Evolutionary conservation across 495 filamentous ascomycete genomes (phyloP), one percentile per base, ranked within the genome.

Genomic region (Parathielavia hyrcaniae): DNA sequence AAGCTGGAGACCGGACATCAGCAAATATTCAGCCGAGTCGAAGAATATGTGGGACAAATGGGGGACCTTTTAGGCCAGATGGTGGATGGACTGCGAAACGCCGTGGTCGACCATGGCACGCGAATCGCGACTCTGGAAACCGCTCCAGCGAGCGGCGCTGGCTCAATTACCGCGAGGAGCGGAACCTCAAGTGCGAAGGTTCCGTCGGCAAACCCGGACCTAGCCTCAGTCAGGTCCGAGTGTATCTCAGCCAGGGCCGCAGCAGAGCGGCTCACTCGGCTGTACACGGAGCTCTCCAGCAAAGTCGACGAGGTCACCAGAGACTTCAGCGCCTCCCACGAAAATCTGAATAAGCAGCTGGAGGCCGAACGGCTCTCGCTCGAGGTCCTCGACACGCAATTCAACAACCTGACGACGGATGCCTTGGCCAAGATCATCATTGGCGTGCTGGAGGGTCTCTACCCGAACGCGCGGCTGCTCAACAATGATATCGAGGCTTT

Each of bases 401-500:
- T 47, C 23, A 66, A 63, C 51, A 73, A 71, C 35, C 35, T 73
- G 13, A 49, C 64, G 17, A 69, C 69, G 16, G 63, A 61, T 23
- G 39, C 56, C 1, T 46, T 73, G 2, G 63, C 61, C 0, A 61
- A 71, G 38, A 36, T 49, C 14, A 63, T 72, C 6, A 60, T 69
- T 0, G 64, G 63, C 0, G 58, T 64, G 10, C 20, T 73, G 16
- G 57, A 64, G 49, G 50, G 55, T 1, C n/a, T 69, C 11, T 64
- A 60, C 17, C 59, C 68, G 3, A 55, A 53, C 5, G 32, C 54
- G 2, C 41, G 41, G 6, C 51, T 63, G 22, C n/a, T 64, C 1
- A 19, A 19, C 2, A 48, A 34, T 5, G 55, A 64, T 20, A 32
- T 66, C 0, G 20, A 36, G 1, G 20, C 5, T 5, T 40, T 67